These are phyloP conservation scores for Actinomucor elegans DNA, from an alignment of 371 early-diverging fungal genomes.

Conservation along the genomic window DNA sequence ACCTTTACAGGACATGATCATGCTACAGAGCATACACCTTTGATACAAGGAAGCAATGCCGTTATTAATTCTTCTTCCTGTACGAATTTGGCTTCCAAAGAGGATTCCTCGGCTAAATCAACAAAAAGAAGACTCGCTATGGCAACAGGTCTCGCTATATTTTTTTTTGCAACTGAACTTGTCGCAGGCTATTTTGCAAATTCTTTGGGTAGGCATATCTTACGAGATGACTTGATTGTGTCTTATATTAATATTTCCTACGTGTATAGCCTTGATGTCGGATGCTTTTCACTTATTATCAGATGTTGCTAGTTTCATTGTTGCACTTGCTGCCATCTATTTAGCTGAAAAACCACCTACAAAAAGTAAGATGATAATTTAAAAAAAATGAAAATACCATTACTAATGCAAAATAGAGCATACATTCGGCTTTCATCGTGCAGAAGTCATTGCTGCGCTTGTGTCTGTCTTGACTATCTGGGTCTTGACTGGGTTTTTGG, in stretches of 20 bases:
- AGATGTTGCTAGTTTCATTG: constrained; percentile 71
- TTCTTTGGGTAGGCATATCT: constrained; percentile 39
- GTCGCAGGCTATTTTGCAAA: constrained; percentile 67
- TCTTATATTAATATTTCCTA: not conserved
- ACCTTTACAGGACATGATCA: not conserved
- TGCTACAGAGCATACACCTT: constrained; percentile 9
- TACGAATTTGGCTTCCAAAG: constrained; percentile 28
- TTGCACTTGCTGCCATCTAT: constrained; percentile 72
- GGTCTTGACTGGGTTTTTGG: constrained; percentile 75
- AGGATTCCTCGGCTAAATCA: not conserved
- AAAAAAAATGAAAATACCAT: not conserved
- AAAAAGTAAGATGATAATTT: constrained; percentile 35
- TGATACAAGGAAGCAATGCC: constrained; percentile 1
- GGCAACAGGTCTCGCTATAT: constrained; percentile 53
- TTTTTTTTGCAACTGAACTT: constrained; percentile 71
- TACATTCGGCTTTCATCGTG: constrained; percentile 83
- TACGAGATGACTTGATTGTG: not conserved
- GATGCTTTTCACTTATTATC: constrained; percentile 78
- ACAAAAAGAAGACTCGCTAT: constrained; percentile 43
- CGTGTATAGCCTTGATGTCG: constrained; percentile 59
- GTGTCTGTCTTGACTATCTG: constrained; percentile 81
- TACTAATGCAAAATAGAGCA: constrained; percentile 28
- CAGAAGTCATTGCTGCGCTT: constrained; percentile 84
- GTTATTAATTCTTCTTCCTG: constrained; percentile 18
- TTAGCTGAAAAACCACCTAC: constrained; percentile 72